Base-by-base conservation (phyloP, 306 rosid species). In the Glycyrrhiza uralensis region DNA sequence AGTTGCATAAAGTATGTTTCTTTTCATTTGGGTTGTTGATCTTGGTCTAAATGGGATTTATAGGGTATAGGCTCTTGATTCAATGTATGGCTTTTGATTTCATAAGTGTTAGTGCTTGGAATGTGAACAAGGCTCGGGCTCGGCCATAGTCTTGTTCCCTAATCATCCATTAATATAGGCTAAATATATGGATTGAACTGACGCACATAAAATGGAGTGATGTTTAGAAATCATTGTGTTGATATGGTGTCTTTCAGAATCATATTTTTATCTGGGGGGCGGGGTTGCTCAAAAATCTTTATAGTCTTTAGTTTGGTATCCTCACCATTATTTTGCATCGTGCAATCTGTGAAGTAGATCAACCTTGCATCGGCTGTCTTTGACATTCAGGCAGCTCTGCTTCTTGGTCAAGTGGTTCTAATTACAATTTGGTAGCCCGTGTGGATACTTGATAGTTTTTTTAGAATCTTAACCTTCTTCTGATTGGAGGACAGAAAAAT, bases 301-400 rank as follows among this genome's bases (percentile, higher is more conserved):
- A 3, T 62, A 7, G 71, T 63, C 18, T 33, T 72, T 47, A 38
- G 60, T 49, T 18, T 51, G 14, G 20, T 23, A 32, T 38, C 42
- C 50, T 67, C 14, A 41, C 50, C 58, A 12, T 45, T 36, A 24
- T 46, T 51, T 41, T 41, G 73, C 44, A 23, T 64, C n/a, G 13
- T 45, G 74, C 73, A 69, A 23, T 29, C 44, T 65, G 55, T 66
- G 75, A 72, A 13, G 59, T 44, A 20, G 5, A 62, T 66, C 45
- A 30, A 19, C 30, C 39, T 15, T 54, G 66, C 28, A 32, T 22
- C 17, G 15, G 36, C 52, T 64, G 30, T 70, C 39, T 18, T 71
- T 54, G 69, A 55, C 17, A 71, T 4, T 15, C 3, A 41, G 44
- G 62, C 13, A 39, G 36, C 51, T 42, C 54, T 44, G 61, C 29